Base-by-base conservation (phyloP, 768 basidiomycete genomes). In the Agrocybe pediades region DNA sequence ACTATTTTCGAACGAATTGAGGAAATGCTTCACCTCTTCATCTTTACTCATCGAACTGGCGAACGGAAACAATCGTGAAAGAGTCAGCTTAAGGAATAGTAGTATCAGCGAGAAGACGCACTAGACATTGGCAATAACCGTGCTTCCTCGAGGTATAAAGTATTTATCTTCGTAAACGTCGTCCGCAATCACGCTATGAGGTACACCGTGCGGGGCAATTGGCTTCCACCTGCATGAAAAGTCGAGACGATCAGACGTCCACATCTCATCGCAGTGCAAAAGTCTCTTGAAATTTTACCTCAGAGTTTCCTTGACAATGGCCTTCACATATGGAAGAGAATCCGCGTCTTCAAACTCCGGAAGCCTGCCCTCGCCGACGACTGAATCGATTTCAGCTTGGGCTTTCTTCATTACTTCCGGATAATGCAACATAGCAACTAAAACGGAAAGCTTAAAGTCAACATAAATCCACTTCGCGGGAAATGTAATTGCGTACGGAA, bases 101-200 rank as follows among this genome's bases (percentile, higher is more conserved):
- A 15, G 27, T 23, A 39, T 27, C 16, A 33, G n/a, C 41, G 42
- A 16, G 41, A 41, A 27, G 21, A 62, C 66, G 17, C 41, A 65
- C 66, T 60, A 64, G 29, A 68, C 45, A 41, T 65, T 68, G 2
- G 64, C 61, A 45, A 60, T 53, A 2, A 67, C 51, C 13, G 61
- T 58, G n/a, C 58, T 67, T 8, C 70, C 74, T 41, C 69, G 70
- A 3, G 74, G 74, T n/a, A 77, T 71, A 52, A 17, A 41, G n/a
- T 67, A 62, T 60, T 68, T 71, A 1, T 68, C 70, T 0, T 72
- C 51, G 51, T 77, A 74, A 0, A 64, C 63, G 42, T 76, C 74
- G 46, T 77, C 74, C 23, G 62, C 59, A 25, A 57, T 67, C 7
- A 65, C 56, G 19, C 66, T 62, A 52, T 77, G 75, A 1, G 74